Percentiles rank a stretch among this genome's conserved stretches.
Evolutionary conservation across 441 rosid species (phyloP).

Genomic region (Hypseocharis bilobata): DNA sequence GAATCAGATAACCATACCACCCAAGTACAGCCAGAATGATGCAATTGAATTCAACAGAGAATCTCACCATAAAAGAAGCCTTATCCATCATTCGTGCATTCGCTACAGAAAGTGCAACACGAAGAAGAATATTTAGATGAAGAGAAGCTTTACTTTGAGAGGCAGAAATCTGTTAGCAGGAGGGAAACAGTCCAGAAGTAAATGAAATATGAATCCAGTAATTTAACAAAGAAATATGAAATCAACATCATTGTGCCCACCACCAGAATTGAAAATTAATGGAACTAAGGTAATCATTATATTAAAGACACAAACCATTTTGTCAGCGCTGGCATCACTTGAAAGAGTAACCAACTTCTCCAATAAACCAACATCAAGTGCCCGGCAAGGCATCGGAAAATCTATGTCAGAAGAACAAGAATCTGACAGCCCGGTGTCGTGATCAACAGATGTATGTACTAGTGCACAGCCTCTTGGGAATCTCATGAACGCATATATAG

Average conservation of each 20-base stretch:
- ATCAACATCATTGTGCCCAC: not conserved
- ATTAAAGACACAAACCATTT: constrained; percentile 29
- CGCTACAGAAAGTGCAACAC: constrained; percentile 52
- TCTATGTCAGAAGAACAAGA: too few relatives aligned
- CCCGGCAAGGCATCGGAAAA: too few relatives aligned
- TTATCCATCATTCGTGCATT: constrained; percentile 47
- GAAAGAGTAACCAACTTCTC: constrained; percentile 55
- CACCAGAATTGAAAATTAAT: not conserved
- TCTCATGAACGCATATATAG: constrained; percentile 63
- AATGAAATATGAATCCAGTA: too few relatives aligned
- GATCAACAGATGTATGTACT: constrained; percentile 28
- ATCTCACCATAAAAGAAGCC: constrained; percentile 56
- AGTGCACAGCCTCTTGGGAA: constrained; percentile 50
- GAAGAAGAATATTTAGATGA: constrained; percentile 51
- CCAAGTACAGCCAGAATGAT: constrained; percentile 2
- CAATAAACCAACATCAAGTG: constrained; percentile 40
- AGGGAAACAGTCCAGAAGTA: constrained; percentile 12
- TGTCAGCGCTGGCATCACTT: constrained; percentile 35
- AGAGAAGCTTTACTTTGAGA: constrained; percentile 52
- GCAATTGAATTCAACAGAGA: constrained; percentile 1
- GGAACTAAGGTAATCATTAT: constrained; percentile 1
- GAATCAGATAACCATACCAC: constrained; percentile 21
- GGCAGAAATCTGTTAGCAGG: constrained; percentile 34
- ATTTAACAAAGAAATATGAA: too few relatives aligned
- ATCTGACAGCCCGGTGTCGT: constrained; percentile 26